phyloP scores from a whole-genome alignment of 2,329 filamentous ascomycete genomes.

The Colletotrichum sp. region DNA sequence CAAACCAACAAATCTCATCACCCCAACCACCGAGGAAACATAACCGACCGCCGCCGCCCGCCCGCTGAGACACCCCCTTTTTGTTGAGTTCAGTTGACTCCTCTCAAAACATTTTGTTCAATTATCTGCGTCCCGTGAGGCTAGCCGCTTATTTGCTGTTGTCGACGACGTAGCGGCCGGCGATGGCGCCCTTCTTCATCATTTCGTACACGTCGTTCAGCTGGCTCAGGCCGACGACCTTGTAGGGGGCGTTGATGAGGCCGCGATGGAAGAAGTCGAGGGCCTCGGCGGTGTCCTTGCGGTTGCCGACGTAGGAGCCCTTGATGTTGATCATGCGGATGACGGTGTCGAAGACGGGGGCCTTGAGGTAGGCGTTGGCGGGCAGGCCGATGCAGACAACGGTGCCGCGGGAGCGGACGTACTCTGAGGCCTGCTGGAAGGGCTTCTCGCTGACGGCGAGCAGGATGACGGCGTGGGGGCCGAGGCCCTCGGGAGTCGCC shows the following conservation, averaged over 20 bases:
- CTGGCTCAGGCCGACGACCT: constrained; percentile 81
- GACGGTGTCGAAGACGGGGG: constrained; percentile 89
- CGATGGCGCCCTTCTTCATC: constrained; percentile 73
- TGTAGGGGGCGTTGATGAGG: constrained; percentile 85
- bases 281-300: constrained; percentile 85
- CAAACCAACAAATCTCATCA: not conserved
- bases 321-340: constrained; percentile 90
- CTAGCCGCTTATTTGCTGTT: constrained; percentile 59
- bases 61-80: not conserved
- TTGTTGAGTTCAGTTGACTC: not conserved
- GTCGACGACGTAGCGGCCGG: constrained; percentile 81
- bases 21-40: not conserved
- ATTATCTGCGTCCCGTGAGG: not conserved
- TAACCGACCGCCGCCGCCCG: not conserved
- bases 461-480: constrained; percentile 86
- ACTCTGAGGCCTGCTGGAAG: constrained; percentile 92
- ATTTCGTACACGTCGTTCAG: constrained; percentile 81
- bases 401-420: constrained; percentile 81
- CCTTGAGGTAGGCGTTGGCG: constrained; percentile 77
- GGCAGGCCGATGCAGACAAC: constrained; percentile 92
- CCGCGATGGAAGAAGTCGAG: constrained; percentile 88
- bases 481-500: constrained; percentile 78
- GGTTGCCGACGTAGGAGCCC: constrained; percentile 92
- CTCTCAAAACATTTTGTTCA: not conserved
- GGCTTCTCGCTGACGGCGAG: constrained; percentile 89